Evolutionary conservation across 352 stramenopile genomes (phyloP).

Genomic region (Aphanomyces invadans): DNA sequence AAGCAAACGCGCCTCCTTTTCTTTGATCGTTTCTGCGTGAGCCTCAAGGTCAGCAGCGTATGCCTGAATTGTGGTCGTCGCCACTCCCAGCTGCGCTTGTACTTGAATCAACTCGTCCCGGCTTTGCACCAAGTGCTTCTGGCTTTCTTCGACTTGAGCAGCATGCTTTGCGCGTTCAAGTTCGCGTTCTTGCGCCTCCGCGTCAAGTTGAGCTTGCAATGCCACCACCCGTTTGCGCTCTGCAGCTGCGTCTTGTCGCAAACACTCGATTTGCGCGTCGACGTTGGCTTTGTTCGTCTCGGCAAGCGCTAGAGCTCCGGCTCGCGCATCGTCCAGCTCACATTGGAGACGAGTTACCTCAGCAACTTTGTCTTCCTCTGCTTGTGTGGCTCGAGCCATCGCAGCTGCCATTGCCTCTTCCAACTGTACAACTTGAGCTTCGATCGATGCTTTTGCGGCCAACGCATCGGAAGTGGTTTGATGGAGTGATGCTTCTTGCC

Average conservation of each 20-base stretch:
- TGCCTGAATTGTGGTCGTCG: not conserved
- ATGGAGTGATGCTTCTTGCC: not conserved
- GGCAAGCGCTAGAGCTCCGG: slow-evolving; percentile 32
- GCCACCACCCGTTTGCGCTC: slow-evolving; percentile 36
- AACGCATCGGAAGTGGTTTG: not conserved
- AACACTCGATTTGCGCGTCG: too few relatives aligned
- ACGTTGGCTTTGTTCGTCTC: slow-evolving; percentile 30
- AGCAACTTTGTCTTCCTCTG: not conserved
- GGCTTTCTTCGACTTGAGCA: not conserved
- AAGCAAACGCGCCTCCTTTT: not conserved
- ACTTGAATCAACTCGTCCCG: not conserved
- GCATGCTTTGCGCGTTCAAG: not conserved
- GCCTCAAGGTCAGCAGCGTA: not conserved
- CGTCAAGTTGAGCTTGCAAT: not conserved
- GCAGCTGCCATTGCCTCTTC: not conserved
- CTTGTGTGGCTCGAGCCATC: slow-evolving; percentile 1
- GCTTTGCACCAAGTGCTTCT: not conserved
- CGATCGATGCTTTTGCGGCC: not conserved
- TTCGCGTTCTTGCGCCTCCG: not conserved
- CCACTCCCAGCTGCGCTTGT: not conserved
- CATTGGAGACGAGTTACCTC: not conserved
- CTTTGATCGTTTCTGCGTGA: not conserved
- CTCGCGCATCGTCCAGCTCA: not conserved
- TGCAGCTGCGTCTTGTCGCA: slow-evolving; percentile 34
- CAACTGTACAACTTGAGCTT: slow-evolving; percentile 17